Evolutionary conservation across 1,284 basidiomycete species (phyloP), one percentile per base, ranked within the genome.

Genomic region (Pascua guehoae): DNA sequence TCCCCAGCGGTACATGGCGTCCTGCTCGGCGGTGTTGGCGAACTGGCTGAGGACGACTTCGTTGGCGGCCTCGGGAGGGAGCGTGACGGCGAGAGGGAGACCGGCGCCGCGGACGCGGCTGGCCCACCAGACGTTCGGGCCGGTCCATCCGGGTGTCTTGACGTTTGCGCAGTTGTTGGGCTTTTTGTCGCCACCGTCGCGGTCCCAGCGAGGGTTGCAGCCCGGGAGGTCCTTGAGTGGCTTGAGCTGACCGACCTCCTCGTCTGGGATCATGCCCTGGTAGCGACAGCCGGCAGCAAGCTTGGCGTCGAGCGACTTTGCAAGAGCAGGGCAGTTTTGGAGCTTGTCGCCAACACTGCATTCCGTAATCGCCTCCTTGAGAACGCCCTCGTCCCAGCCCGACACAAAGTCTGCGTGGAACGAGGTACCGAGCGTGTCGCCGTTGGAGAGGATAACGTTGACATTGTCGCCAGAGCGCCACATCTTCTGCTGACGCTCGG

Each of bases 371-470:
- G 76, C 75, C 16, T 68, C 47, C 52, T 75, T 69, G 7, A 77
- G 70, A 17, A 74, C 60, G 47, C 69, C 67, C 44, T 67, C 65
- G 10, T 72, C 69, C 77, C 75, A 76, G 42, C 77, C 76, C 55
- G 72, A 72, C 50, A 73, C 45, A 60, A 78, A 78, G 65, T 77
- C 77, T 49, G 66, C 77, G 66, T 78, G 77, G 54, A 73, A 65
- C 52, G 73, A 72, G 54, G 71, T 69, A 43, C 75, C 77, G 51
- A 73, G 75, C 5, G 69, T 69, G 55, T 78, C 78, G 46, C 78
- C 78, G 56, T 76, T 76, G 36, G 77, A 46, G 47, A 54, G 48
- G 50, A 57, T 54, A 18, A 57, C 44, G 46, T 58, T 56, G 44
- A 7, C 24, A 32, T 49, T 18, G 11, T 39, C 24, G 12, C 36